Evolutionary conservation across 106 monocot genomes (phyloP).

Genomic region (Triglochin maritima): DNA sequence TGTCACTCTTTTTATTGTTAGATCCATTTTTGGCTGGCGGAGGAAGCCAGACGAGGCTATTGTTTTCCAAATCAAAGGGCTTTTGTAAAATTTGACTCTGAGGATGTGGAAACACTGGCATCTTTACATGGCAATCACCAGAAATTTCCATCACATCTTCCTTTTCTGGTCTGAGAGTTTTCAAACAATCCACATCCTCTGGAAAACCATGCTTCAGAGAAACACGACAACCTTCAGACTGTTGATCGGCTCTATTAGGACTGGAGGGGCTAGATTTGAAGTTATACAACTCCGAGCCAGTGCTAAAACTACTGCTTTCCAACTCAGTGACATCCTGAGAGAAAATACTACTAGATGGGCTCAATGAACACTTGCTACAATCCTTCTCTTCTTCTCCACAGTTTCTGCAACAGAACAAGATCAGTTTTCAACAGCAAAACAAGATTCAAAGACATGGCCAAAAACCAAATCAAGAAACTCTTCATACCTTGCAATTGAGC

Average conservation of each 20-base stretch:
- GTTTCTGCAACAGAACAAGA: slow-evolving; percentile 1
- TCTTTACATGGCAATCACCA: slow-evolving; percentile 7
- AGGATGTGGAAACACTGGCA: slow-evolving; percentile 11
- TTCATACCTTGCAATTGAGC: slow-evolving; percentile 3
- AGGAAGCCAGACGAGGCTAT: slow-evolving; percentile 50
- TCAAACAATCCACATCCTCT: no score
- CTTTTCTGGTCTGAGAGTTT: slow-evolving; percentile 13
- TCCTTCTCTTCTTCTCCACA: slow-evolving; percentile 6
- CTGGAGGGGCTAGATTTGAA: slow-evolving; percentile 56
- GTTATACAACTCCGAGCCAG: slow-evolving; percentile 32
- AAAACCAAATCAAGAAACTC: neutral
- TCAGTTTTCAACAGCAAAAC: neutral
- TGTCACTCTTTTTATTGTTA: slow-evolving; percentile 41
- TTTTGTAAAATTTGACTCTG: slow-evolving; percentile 21
- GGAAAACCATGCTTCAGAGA: slow-evolving; percentile 1
- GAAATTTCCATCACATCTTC: slow-evolving; percentile 21
- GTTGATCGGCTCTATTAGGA: slow-evolving; percentile 27
- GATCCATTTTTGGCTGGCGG: slow-evolving; percentile 53
- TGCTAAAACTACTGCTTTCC: slow-evolving; percentile 45
- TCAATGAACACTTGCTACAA: neutral
- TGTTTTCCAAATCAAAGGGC: slow-evolving; percentile 45
- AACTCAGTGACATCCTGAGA: slow-evolving; percentile 58
- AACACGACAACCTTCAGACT: slow-evolving; percentile 11
- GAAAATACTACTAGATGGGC: slow-evolving; percentile 28
- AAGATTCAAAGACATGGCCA: neutral